Conservation (phyloP, 345 rosid genomes). For the Ailanthus altissimus region DNA sequence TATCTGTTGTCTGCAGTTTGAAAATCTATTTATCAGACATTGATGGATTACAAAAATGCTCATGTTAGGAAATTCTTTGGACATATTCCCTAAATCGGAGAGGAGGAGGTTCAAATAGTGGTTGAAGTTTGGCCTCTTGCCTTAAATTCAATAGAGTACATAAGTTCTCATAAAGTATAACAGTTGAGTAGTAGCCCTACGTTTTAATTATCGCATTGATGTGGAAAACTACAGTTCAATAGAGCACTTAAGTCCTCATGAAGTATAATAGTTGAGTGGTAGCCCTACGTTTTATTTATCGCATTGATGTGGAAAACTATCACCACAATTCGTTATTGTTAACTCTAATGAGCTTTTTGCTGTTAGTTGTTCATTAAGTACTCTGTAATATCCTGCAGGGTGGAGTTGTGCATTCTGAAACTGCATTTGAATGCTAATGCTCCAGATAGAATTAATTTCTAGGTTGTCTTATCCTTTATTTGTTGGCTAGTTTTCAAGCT, state of each 20-base stretch:
- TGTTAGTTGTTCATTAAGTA: background rate
- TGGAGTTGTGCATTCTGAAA: background rate
- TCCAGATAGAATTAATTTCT: slow-evolving; percentile 1
- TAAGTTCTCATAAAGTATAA: background rate
- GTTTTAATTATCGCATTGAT: background rate
- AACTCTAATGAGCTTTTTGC: background rate
- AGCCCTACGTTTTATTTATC: background rate
- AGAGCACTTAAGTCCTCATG: background rate
- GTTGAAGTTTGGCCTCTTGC: background rate
- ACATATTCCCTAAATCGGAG: background rate
- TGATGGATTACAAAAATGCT: background rate
- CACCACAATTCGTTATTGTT: background rate
- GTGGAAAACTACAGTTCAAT: background rate
- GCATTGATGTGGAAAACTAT: background rate
- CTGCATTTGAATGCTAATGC: background rate
- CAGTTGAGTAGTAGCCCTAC: too few species aligned
- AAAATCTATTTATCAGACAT: background rate
- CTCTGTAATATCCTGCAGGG: background rate
- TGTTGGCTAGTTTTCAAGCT: slow-evolving; percentile 2
- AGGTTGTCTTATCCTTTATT: slow-evolving; percentile 5
- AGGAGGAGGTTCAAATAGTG: background rate
- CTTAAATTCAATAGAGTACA: background rate
- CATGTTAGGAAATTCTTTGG: background rate
- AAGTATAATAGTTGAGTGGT: background rate
- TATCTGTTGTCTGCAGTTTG: background rate